Conservation (phyloP, 805 yeast genomes). For the Wickerhamiella dianesei region DNA sequence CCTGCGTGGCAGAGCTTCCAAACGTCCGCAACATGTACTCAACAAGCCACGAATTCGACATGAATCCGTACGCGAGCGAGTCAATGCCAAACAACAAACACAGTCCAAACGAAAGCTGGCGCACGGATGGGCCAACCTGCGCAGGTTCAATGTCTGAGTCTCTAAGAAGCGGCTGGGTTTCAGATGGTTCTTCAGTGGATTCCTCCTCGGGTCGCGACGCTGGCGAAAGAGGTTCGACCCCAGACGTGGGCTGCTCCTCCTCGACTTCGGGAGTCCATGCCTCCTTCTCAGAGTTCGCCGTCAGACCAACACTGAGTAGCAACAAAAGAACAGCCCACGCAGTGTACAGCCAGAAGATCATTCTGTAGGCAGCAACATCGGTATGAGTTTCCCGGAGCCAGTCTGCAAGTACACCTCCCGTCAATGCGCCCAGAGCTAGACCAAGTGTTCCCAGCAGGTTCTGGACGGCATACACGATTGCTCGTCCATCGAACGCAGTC, state of each 20-base stretch:
- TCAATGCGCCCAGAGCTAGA: slow-evolving; percentile 55
- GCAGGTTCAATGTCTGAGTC: background rate
- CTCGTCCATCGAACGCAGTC: slow-evolving; percentile 35
- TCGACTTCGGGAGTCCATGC: no score
- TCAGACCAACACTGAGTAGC: slow-evolving; percentile 33
- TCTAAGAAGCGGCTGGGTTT: background rate
- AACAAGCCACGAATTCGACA: slow-evolving; percentile 81
- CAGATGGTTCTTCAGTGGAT: background rate
- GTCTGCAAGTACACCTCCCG: slow-evolving; percentile 48
- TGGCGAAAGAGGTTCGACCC: background rate
- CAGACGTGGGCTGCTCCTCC: no score
- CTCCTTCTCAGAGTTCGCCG: no score
- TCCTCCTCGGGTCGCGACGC: background rate
- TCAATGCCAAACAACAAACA: slow-evolving; percentile 52
- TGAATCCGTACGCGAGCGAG: slow-evolving; percentile 77
- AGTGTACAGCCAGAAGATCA: slow-evolving; percentile 44
- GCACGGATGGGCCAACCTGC: background rate
- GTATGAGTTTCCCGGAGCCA: slow-evolving; percentile 14
- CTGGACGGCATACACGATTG: slow-evolving; percentile 65
- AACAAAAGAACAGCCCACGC: slow-evolving; percentile 38
- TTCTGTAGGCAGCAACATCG: slow-evolving; percentile 34
- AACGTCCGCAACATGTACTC: slow-evolving; percentile 58
- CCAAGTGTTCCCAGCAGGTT: slow-evolving; percentile 59
- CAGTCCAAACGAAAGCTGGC: slow-evolving; percentile 8
- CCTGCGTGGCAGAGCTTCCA: slow-evolving; percentile 39